Evolutionary conservation across 345 rosid species (phyloP).

Genomic region (Salix exigua): DNA sequence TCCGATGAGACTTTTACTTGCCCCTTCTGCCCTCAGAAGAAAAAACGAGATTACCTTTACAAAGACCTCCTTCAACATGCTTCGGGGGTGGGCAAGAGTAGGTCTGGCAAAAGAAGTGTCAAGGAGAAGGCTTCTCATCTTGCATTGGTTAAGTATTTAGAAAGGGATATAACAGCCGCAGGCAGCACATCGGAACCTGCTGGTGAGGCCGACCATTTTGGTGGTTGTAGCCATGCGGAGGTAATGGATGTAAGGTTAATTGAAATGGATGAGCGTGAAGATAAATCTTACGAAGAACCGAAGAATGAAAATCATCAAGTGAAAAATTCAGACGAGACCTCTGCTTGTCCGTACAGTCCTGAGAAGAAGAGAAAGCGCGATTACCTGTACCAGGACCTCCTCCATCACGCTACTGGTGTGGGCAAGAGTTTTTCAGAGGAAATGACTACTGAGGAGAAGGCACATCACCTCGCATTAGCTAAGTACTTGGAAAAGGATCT

Average conservation of each 20-base stretch:
- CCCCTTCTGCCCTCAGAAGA: constrained; percentile 77
- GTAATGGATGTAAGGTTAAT: constrained; percentile 29
- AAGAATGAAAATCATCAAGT: constrained; percentile 61
- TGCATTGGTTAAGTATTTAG: constrained; percentile 72
- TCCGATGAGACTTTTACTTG: constrained; percentile 61
- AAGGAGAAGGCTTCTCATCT: constrained; percentile 81
- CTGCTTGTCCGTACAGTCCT: constrained; percentile 75
- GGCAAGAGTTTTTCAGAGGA: constrained; percentile 71
- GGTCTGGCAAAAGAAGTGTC: constrained; percentile 59
- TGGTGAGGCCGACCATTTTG: constrained; percentile 2
- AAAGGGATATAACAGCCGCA: constrained; percentile 37
- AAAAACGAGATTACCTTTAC: constrained; percentile 56
- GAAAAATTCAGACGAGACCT: constrained; percentile 51
- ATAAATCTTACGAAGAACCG: constrained; percentile 53
- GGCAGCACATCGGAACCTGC: constrained; percentile 26
- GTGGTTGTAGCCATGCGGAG: not conserved
- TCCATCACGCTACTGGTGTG: constrained; percentile 96
- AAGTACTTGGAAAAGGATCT: constrained; percentile 66
- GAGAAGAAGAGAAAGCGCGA: constrained; percentile 56
- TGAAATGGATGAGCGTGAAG: constrained; percentile 46
- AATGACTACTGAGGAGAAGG: constrained; percentile 67
- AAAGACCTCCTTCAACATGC: constrained; percentile 90
- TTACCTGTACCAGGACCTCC: constrained; percentile 62
- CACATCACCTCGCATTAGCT: constrained; percentile 74
- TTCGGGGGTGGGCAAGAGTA: constrained; percentile 84